Percentiles rank a stretch among this genome's conserved stretches.
phyloP scores from a whole-genome alignment of 2,329 filamentous ascomycete genomes.

The Sclerotinia spermophila region DNA sequence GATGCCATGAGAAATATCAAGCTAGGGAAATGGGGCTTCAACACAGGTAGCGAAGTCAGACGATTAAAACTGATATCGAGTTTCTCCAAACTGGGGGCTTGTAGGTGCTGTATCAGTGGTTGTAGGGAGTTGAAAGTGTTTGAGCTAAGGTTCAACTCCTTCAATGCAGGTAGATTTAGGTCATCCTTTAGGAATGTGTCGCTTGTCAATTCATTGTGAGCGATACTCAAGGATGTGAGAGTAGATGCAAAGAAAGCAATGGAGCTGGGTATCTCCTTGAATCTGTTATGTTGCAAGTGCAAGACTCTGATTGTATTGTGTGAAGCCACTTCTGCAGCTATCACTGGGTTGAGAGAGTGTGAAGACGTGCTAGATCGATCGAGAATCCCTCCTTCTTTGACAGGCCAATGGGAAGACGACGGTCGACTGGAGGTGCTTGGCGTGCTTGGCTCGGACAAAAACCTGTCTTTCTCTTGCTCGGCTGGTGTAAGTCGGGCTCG shows the following conservation, averaged over 20 bases:
- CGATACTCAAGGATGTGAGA: constrained; percentile 68
- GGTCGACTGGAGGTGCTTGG: constrained; percentile 21
- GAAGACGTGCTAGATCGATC: constrained; percentile 67
- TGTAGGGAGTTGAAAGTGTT: constrained; percentile 71
- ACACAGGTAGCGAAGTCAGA: constrained; percentile 63
- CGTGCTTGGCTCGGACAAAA: constrained; percentile 33
- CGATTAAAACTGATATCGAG: constrained; percentile 82
- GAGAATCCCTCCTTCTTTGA: constrained; percentile 49
- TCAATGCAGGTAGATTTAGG: constrained; percentile 68
- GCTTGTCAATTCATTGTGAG: constrained; percentile 68
- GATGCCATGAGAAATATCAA: constrained; percentile 68
- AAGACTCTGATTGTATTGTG: constrained; percentile 53
- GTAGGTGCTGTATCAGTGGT: constrained; percentile 61
- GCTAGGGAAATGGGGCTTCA: constrained; percentile 66
- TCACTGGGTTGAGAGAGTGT: constrained; percentile 55
- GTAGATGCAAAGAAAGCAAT: constrained; percentile 68
- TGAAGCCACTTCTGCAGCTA: constrained; percentile 53
- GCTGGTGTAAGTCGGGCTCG: constrained; percentile 60
- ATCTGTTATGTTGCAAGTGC: constrained; percentile 72
- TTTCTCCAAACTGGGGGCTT: constrained; percentile 71
- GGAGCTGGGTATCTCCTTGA: constrained; percentile 65
- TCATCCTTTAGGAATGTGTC: constrained; percentile 62
- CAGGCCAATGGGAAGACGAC: constrained; percentile 33
- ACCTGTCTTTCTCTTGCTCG: constrained; percentile 27
- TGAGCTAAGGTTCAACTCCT: constrained; percentile 70